A percentile compares a stretch with the other conserved stretches of the same genome.
Evolutionary conservation across 1,284 basidiomycete species (phyloP).

Genomic region (Pseudozyma hubeiensis): DNA sequence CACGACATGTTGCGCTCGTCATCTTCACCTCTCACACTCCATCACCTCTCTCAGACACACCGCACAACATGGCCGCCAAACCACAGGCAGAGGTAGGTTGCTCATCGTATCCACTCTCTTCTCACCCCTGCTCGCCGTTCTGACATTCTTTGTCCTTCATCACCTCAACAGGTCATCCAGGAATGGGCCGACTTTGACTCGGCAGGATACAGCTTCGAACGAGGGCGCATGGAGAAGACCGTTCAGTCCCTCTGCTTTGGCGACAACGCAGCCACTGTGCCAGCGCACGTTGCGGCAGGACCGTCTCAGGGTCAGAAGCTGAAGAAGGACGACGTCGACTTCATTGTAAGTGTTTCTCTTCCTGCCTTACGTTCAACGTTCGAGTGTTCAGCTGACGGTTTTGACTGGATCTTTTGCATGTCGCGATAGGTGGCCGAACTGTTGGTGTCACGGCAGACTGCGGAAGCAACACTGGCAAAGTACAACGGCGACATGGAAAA

Average conservation of each 20-base stretch:
- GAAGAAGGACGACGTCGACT: slow-evolving; percentile 57
- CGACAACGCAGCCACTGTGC: slow-evolving; percentile 44
- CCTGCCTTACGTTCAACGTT: not conserved
- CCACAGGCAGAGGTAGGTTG: slow-evolving; percentile 43
- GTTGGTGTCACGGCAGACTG: slow-evolving; percentile 36
- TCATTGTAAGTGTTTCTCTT: slow-evolving; percentile 48
- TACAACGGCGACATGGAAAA: slow-evolving; percentile 49
- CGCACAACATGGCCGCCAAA: slow-evolving; percentile 27
- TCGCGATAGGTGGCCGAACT: slow-evolving; percentile 33
- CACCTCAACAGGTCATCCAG: slow-evolving; percentile 56
- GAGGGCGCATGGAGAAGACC: slow-evolving; percentile 61
- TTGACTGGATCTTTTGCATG: not conserved
- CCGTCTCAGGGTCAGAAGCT: slow-evolving; percentile 54
- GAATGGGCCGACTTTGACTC: slow-evolving; percentile 65
- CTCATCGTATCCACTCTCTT: too few relatives aligned
- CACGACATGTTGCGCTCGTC: not conserved
- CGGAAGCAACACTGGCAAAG: slow-evolving; percentile 51
- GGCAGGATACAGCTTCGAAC: slow-evolving; percentile 61
- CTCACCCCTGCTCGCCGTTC: not conserved
- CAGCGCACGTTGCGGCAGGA: slow-evolving; percentile 37
- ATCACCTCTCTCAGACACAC: not conserved
- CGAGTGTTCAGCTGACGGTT: not conserved
- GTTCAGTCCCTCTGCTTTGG: slow-evolving; percentile 60
- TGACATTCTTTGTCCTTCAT: not conserved
- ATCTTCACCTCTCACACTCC: not conserved